A percentile compares a stretch with the other conserved stretches of the same genome.
phyloP scores from a whole-genome alignment of 306 rosid species.

The Urtica urens region DNA sequence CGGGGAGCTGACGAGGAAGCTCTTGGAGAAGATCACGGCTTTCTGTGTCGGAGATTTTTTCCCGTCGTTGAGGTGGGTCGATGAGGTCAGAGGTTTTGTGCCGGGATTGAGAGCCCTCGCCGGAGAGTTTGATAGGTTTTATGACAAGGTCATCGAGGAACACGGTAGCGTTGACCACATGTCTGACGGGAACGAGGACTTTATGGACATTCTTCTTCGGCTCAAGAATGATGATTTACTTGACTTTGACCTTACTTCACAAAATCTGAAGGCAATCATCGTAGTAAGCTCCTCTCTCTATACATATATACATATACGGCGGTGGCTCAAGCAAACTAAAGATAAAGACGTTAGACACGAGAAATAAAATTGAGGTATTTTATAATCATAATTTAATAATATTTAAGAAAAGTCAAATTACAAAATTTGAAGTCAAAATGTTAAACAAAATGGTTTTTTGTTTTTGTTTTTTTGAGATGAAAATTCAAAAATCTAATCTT shows the following conservation, averaged over 20 bases:
- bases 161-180: background rate
- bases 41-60: conserved; percentile 28
- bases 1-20: conserved; percentile 8
- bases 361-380: too few species aligned
- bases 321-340: too few species aligned
- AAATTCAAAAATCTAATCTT: too few species aligned
- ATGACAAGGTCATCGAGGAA: conserved; percentile 23
- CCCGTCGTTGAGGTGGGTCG: conserved; percentile 33
- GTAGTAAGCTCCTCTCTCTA: conserved; percentile 3
- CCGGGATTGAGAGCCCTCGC: conserved; percentile 10
- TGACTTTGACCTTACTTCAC: conserved; percentile 2
- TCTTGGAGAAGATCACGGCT: background rate
- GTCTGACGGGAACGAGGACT: background rate
- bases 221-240: conserved; percentile 1
- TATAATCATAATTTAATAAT: too few species aligned
- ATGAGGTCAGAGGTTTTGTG: conserved; percentile 11
- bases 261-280: conserved; percentile 17
- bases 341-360: too few species aligned
- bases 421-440: too few species aligned
- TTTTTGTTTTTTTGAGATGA: too few species aligned
- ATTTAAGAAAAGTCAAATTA: too few species aligned
- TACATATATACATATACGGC: too few species aligned
- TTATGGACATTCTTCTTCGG: conserved; percentile 13
- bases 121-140: conserved; percentile 12
- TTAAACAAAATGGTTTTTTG: too few species aligned